A percentile compares a stretch with the other conserved stretches of the same genome.
Conservation (phyloP, 306 rosid genomes). For the Castanospermum australe region DNA sequence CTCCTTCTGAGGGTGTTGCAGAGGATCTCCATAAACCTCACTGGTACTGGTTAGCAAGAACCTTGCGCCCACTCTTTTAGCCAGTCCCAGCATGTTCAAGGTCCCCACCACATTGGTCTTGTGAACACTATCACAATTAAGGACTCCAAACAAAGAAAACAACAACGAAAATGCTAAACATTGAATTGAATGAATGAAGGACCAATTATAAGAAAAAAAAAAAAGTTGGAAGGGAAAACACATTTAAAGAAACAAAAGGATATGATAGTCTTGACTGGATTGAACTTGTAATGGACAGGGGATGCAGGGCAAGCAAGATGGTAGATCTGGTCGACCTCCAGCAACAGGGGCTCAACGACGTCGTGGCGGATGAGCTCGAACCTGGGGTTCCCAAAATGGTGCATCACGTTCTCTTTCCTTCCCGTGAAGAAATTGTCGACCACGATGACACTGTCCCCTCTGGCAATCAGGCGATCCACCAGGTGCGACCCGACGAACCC, state of each 20-base stretch:
- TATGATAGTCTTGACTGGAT: conserved; percentile 75
- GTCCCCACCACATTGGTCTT: conserved; percentile 99
- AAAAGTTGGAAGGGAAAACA: background rate
- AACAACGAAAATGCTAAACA: background rate
- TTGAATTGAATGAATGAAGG: no score
- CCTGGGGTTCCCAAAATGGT: conserved; percentile 70
- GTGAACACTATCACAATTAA: conserved; percentile 53
- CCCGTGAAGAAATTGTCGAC: conserved; percentile 82
- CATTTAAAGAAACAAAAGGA: conserved; percentile 38
- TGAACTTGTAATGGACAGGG: conserved; percentile 76
- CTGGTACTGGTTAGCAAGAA: conserved; percentile 93
- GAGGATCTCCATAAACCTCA: conserved; percentile 98
- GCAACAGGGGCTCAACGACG: conserved; percentile 73
- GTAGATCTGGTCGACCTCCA: conserved; percentile 82
- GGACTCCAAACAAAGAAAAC: conserved; percentile 27
- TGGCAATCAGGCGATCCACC: conserved; percentile 65
- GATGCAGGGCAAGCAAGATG: conserved; percentile 82
- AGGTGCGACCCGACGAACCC: conserved; percentile 78
- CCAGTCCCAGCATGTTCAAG: conserved; percentile 90
- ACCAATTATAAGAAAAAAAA: no score
- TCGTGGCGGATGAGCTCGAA: conserved; percentile 78
- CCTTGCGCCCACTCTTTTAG: conserved; percentile 88
- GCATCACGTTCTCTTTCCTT: conserved; percentile 70
- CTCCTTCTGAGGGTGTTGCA: conserved; percentile 96
- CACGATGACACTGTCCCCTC: conserved; percentile 77